Evolutionary conservation across 371 early-diverging fungal genomes (phyloP).

Genomic region (Dichotomocladium elegans): DNA sequence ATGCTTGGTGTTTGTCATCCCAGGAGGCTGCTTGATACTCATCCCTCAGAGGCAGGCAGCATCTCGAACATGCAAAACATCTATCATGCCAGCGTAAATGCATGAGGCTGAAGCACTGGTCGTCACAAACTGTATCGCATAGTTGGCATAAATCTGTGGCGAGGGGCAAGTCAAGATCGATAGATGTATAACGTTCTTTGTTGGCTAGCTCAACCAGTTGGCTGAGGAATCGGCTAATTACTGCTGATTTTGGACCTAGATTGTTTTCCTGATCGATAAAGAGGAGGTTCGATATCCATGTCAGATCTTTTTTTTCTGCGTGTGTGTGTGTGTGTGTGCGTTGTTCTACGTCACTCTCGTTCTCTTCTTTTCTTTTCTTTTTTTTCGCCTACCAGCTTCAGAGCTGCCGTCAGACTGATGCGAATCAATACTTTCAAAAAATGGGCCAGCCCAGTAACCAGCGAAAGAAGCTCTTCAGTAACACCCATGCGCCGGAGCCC

Average conservation of each 20-base stretch:
- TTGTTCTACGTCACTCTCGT: no score
- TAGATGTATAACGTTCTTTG: slow-evolving; percentile 19
- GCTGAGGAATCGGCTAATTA: slow-evolving; percentile 57
- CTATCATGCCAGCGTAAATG: slow-evolving; percentile 72
- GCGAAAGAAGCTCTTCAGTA: slow-evolving; percentile 85
- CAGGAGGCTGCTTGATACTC: slow-evolving; percentile 53
- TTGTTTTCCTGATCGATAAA: background rate
- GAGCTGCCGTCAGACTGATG: slow-evolving; percentile 82
- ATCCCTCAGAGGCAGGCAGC: slow-evolving; percentile 51
- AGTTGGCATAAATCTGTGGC: slow-evolving; percentile 73
- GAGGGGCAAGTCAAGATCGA: slow-evolving; percentile 16
- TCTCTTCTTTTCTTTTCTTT: no score
- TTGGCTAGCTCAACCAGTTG: slow-evolving; percentile 63
- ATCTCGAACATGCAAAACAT: slow-evolving; percentile 76
- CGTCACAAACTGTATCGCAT: slow-evolving; percentile 77
- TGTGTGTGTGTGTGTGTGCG: no score
- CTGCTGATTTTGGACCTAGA: slow-evolving; percentile 19
- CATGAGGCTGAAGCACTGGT: slow-evolving; percentile 72
- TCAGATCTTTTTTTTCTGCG: no score
- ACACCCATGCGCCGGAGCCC: slow-evolving; percentile 64
- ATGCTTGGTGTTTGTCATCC: slow-evolving; percentile 24
- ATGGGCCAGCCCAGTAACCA: slow-evolving; percentile 93
- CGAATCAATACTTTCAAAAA: slow-evolving; percentile 89
- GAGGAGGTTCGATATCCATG: background rate
- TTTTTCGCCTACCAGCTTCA: slow-evolving; percentile 64